Base-by-base conservation (phyloP, 192 early-diverging fungal genomes). In the Backusella parvicylindrica region DNA sequence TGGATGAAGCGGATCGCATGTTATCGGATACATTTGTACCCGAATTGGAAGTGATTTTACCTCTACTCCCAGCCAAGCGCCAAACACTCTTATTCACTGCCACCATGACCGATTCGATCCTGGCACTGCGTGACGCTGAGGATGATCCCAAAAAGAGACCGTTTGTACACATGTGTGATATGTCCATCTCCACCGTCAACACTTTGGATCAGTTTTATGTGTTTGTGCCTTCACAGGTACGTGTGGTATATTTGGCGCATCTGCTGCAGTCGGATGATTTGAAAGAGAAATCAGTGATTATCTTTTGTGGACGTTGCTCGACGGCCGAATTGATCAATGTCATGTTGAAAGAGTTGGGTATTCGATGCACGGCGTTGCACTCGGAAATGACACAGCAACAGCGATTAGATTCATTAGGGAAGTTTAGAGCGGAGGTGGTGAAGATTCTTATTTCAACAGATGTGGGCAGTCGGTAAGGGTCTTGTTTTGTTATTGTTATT, bases 1-100 rank as follows among this genome's bases (percentile, higher is more conserved):
- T 99, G 66, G 97, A 99, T 84, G 97, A 99, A 83, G 97, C 95
- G 0, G 98, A 99, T 86, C 86, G 97, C 35, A 77, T 99, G 60
- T 79, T 99, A 32, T 91, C 92, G 15, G 88, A 90, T 7, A 93
- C 93, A 2, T 99, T 99, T 87, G 88, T 91, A 8, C 79, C 90
- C 12, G 94, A 98, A 64, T 85, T 99, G 47, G 90, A 82, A 9
- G 82, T 86, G 0, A 96, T 99, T 72, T 85, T 99, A 65, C 84
- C 87, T 28, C 77, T 79, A 3, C 70, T 99, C 12, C 97, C 98
- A 3, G 83, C 88, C 63, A 88, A 92, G 64, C 88, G 98, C 0
- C 97, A 99, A 75, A 98, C 97, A 0, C 82, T 99, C 26, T 76
- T 99, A 69, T 99, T 98, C 79, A 96, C 96, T 11, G 98, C 98